Percentiles rank a stretch among this genome's conserved stretches.
phyloP scores from a whole-genome alignment of 2,329 filamentous ascomycete species.

The Cladosporium colombiae region DNA sequence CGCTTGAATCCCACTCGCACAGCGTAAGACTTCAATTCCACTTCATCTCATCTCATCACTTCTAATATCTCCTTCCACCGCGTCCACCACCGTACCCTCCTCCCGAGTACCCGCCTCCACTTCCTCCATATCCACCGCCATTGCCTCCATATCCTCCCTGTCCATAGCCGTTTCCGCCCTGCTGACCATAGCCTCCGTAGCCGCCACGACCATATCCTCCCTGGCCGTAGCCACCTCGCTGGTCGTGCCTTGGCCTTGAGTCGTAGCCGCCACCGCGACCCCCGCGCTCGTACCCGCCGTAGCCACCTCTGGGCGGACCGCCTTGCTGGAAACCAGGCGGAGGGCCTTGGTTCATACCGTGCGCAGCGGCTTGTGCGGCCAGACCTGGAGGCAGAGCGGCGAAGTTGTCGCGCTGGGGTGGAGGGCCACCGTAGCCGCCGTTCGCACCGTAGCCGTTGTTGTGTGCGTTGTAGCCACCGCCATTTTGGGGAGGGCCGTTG shows the following conservation, averaged over 20 bases:
- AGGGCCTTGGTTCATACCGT: constrained; percentile 29
- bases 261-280: constrained; percentile 26
- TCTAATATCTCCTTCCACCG: constrained; percentile 1
- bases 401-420: constrained; percentile 23
- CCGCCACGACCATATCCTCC: constrained; percentile 33
- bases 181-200: constrained; percentile 25
- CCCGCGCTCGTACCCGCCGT: constrained; percentile 23
- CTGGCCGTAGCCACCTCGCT: constrained; percentile 17
- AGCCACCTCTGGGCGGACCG: constrained; percentile 26
- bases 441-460: constrained; percentile 29
- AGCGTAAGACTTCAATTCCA: background rate
- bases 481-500: constrained; percentile 28
- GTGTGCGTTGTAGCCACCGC: constrained; percentile 28
- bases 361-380: constrained; percentile 37
- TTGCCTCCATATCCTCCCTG: constrained; percentile 1
- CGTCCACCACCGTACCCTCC: background rate
- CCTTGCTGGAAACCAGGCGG: constrained; percentile 27
- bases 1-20: background rate
- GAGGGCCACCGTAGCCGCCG: constrained; percentile 26
- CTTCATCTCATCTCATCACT: background rate
- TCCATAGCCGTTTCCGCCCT: constrained; percentile 12
- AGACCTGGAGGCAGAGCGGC: constrained; percentile 37
- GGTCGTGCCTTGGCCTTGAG: constrained; percentile 32
- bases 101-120: background rate
- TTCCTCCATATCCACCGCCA: background rate